Evolutionary conservation across 768 basidiomycete genomes (phyloP).

Genomic region (Daedalea quercina): DNA sequence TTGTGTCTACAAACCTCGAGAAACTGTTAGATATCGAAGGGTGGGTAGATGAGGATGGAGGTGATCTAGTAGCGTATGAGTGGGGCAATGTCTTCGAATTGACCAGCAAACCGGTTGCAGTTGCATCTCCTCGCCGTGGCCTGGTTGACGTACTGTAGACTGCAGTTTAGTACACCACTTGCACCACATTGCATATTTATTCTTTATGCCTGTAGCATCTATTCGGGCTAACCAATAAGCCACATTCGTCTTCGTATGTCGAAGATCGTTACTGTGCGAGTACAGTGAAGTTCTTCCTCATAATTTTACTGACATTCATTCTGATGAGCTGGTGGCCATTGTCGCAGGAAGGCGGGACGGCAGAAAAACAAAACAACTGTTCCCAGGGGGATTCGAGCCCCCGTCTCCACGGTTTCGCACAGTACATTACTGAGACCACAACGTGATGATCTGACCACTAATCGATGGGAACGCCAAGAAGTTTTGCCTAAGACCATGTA

Average conservation of each 20-base stretch:
- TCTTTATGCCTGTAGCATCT: not conserved
- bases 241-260: too few relatives aligned
- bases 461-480: conserved; percentile 3
- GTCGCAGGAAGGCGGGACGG: too few relatives aligned
- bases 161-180: not conserved
- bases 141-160: conserved; percentile 24
- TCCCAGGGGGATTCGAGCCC: conserved; percentile 8
- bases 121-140: conserved; percentile 20
- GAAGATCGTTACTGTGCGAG: too few relatives aligned
- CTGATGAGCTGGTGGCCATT: not conserved
- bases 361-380: not conserved
- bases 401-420: conserved; percentile 9
- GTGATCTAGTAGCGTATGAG: conserved; percentile 25
- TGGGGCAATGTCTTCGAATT: conserved; percentile 23
- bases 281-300: too few relatives aligned
- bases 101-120: conserved; percentile 25
- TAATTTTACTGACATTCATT: too few relatives aligned
- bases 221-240: too few relatives aligned
- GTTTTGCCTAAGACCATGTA: not conserved
- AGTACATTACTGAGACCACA: not conserved
- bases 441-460: conserved; percentile 10
- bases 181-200: not conserved
- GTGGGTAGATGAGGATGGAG: conserved; percentile 28
- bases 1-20: conserved; percentile 37
- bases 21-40: conserved; percentile 33